Base-by-base conservation (phyloP, 106 monocot genomes). In the Platanthera zijinensis region DNA sequence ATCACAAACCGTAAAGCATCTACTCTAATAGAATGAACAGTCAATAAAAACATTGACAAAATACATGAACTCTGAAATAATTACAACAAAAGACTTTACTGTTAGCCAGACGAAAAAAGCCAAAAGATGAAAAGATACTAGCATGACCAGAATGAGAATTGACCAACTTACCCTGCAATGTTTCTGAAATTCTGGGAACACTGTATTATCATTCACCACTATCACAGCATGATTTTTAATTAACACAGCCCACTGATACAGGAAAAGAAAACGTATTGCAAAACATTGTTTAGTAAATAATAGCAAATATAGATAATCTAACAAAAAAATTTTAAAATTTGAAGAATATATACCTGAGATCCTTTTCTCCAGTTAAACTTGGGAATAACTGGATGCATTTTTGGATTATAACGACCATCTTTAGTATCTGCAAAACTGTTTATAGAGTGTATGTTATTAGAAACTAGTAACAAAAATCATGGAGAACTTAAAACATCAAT, bases 371-470 rank as follows among this genome's bases (percentile, higher is more conserved):
- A 99, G 83, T 94, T 87, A 76, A 88, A 74, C 12, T 85, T 75
- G 75, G 91, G 89, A 85, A 99, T 84, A 53, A 90, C 79, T 52
- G 89, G 97, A 85, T 92, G 69, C 97, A 99, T 99, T 89, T 72
- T 94, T 48, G 97, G 97, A 90, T 99, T 99, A 79, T 99, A 99
- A 53, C 97, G 89, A 69, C 92, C 86, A 50, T 94, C 91, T 83
- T 94, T 99, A 80, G 86, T 92, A 85, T 99, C 97, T 56, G 89
- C 91, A 90, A 99, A 99, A 84, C 97, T 99, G 97, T 77, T 82
- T 83, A 84, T 76, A 86, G 50, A 25, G 83, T 89, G 83, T 87
- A 89, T 80, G 80, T 59, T 87, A 84, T 93, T 83, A 88, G 88
- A 84, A 83, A 81, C 82, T 77, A 88, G 48, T 57, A 46, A 70